phyloP scores from a whole-genome alignment of 148 eudicot species.

The Chenopodium quinoa region DNA sequence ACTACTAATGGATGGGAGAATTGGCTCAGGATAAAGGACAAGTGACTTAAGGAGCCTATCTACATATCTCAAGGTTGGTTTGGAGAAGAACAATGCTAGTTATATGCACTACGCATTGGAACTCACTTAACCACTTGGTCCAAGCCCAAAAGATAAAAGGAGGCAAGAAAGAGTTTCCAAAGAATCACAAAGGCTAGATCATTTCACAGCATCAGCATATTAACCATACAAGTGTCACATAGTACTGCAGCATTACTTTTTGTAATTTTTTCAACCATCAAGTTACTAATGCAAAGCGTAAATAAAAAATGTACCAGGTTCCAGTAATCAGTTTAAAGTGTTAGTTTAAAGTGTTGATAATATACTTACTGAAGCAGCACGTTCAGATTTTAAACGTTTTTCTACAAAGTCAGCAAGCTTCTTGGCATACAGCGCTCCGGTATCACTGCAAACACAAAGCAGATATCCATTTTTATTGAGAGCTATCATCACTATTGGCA shows the following conservation, averaged over 20 bases:
- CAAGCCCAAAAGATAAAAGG: neutral
- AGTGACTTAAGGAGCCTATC: no score
- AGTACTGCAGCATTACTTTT: neutral
- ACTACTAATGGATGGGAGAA: no score
- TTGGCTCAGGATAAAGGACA: no score
- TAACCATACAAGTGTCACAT: no score
- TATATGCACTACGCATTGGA: no score
- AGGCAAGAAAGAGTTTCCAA: neutral
- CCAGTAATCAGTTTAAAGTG: neutral
- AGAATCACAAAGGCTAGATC: neutral
- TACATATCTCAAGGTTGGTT: no score
- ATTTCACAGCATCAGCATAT: no score
- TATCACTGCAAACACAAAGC: conserved; percentile 48
- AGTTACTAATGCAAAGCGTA: neutral
- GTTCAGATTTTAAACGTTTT: conserved; percentile 82
- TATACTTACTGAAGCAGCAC: conserved; percentile 94
- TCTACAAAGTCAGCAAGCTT: conserved; percentile 96
- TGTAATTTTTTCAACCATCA: neutral
- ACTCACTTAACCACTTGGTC: neutral
- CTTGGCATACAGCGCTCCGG: conserved; percentile 88
- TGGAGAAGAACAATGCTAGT: no score
- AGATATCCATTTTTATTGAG: neutral
- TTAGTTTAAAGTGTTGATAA: conserved; percentile 4
- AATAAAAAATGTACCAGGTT: neutral
- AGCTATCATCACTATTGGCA: neutral